Evolutionary conservation across 768 basidiomycete genomes (phyloP).

Genomic region (Rhizopogon rudus): DNA sequence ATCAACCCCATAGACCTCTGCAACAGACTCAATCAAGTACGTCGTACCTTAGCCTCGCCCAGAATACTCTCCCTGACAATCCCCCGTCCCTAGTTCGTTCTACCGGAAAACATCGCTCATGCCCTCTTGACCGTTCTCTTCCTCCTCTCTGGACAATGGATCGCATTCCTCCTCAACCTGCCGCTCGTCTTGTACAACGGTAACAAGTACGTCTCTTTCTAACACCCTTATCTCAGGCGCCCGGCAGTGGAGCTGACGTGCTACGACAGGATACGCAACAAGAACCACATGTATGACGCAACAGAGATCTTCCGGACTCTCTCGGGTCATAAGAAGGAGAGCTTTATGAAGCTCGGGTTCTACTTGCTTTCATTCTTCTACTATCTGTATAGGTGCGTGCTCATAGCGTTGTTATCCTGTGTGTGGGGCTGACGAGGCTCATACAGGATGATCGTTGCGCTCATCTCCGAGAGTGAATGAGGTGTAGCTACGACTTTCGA

Average conservation of each 20-base stretch:
- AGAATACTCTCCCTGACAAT: background rate
- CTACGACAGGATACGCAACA: constrained; percentile 70
- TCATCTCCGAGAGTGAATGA: constrained; percentile 75
- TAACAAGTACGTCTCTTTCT: constrained; percentile 71
- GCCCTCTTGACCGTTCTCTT: constrained; percentile 88
- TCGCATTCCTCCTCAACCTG: constrained; percentile 84
- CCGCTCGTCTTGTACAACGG: constrained; percentile 88
- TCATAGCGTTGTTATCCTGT: background rate
- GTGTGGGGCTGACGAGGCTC: background rate
- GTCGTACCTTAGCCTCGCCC: constrained; percentile 12
- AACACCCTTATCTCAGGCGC: background rate
- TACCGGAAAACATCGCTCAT: constrained; percentile 95
- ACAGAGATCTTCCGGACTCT: constrained; percentile 98
- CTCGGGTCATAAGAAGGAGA: constrained; percentile 92
- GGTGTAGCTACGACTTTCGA: background rate
- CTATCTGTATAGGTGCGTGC: constrained; percentile 79
- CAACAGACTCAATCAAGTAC: constrained; percentile 96
- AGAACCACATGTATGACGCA: constrained; percentile 98
- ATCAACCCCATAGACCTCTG: constrained; percentile 99
- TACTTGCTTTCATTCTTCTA: constrained; percentile 91
- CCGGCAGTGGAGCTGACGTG: background rate
- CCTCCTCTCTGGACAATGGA: constrained; percentile 95
- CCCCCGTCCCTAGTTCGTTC: constrained; percentile 68
- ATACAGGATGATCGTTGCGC: constrained; percentile 77
- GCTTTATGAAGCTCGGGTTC: constrained; percentile 92